These are phyloP conservation scores for Arabidopsis suecica DNA, from an alignment of 345 rosid genomes.

Conservation along the genomic window DNA sequence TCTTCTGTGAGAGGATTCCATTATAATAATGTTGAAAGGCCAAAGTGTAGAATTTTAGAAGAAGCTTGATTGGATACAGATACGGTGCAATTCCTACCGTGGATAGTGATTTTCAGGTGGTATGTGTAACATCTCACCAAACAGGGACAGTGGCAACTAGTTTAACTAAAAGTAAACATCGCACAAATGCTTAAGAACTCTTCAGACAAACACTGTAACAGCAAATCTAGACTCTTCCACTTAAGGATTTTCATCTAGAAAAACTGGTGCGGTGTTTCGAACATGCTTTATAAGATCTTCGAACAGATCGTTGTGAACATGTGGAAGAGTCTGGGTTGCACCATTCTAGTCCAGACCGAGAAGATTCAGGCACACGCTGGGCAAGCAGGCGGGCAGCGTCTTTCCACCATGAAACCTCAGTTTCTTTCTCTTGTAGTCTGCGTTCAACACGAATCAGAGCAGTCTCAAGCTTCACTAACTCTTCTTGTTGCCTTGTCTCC, in stretches of 20 bases:
- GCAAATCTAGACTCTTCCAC: background rate
- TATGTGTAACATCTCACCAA: background rate
- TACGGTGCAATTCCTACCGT: slow-evolving; percentile 1
- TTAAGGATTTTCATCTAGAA: slow-evolving; percentile 27
- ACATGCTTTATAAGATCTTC: slow-evolving; percentile 4
- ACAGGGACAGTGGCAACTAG: slow-evolving; percentile 2
- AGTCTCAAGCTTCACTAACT: slow-evolving; percentile 69
- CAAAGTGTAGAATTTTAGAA: slow-evolving; percentile 7
- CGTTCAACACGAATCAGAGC: slow-evolving; percentile 53
- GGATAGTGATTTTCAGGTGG: background rate
- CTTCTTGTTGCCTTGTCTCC: slow-evolving; percentile 71
- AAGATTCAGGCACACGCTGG: slow-evolving; percentile 52
- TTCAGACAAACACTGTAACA: background rate
- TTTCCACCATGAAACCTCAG: slow-evolving; percentile 85
- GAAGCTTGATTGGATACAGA: slow-evolving; percentile 23
- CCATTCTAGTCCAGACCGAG: slow-evolving; percentile 41
- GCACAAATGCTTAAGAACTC: slow-evolving; percentile 20
- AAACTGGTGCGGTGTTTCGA: slow-evolving; percentile 29
- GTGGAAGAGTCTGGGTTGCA: slow-evolving; percentile 23
- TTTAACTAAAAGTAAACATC: slow-evolving; percentile 20
- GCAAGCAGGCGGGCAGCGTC: slow-evolving; percentile 63
- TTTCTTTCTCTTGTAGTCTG: slow-evolving; percentile 71
- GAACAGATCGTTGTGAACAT: slow-evolving; percentile 14
- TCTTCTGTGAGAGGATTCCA: slow-evolving; percentile 18
- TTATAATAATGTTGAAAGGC: slow-evolving; percentile 11